phyloP scores from a whole-genome alignment of 2,329 filamentous ascomycete genomes.

The Beauveria caledonica region DNA sequence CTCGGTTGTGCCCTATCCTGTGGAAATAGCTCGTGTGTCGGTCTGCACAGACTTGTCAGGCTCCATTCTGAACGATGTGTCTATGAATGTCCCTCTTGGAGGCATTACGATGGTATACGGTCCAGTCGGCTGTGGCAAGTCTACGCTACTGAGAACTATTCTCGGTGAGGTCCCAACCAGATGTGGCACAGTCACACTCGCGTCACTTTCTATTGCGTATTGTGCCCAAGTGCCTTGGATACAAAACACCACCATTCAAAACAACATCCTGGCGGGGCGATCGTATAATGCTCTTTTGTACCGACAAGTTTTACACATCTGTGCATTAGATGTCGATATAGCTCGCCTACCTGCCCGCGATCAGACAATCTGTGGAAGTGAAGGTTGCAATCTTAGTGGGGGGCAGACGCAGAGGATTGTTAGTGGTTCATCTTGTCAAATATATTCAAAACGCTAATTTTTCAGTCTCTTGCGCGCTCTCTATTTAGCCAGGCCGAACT shows the following conservation, averaged over 20 bases:
- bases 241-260: constrained; percentile 25
- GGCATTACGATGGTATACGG: constrained; percentile 24
- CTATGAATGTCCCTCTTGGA: constrained; percentile 11
- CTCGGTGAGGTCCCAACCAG: constrained; percentile 20
- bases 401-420: constrained; percentile 28
- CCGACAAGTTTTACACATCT: constrained; percentile 23
- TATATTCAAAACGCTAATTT: background rate
- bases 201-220: constrained; percentile 20
- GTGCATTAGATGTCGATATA: constrained; percentile 25
- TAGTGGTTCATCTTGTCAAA: constrained; percentile 5
- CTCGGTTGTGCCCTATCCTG: background rate
- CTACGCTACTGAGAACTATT: constrained; percentile 23
- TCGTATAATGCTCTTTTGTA: constrained; percentile 26
- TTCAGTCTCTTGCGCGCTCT: background rate
- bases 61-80: background rate
- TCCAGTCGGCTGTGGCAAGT: constrained; percentile 25
- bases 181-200: constrained; percentile 17
- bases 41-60: background rate
- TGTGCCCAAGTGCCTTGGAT: constrained; percentile 26
- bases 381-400: constrained; percentile 26
- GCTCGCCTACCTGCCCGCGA: constrained; percentile 17
- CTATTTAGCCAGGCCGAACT: constrained; percentile 7
- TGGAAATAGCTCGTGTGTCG: background rate
- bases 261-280: constrained; percentile 27
- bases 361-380: constrained; percentile 22